Conservation (phyloP, 2,329 filamentous ascomycete genomes). For the Aspergillus ochraceoroseus region DNA sequence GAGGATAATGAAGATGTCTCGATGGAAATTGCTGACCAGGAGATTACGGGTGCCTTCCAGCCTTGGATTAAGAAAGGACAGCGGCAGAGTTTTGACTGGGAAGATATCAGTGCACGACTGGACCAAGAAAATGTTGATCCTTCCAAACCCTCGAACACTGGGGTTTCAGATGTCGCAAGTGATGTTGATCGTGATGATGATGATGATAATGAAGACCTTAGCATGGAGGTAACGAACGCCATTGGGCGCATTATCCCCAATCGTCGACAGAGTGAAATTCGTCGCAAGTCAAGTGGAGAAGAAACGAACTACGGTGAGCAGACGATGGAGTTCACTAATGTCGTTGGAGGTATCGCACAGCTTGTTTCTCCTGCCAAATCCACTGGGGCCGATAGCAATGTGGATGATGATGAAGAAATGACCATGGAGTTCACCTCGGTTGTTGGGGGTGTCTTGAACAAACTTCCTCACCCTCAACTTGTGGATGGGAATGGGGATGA, state of each 20-base stretch:
- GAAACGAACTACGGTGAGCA: constrained; percentile 47
- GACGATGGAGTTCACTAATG: constrained; percentile 47
- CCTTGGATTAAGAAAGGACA: constrained; percentile 46
- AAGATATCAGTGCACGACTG: constrained; percentile 39
- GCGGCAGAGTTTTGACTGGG: constrained; percentile 41
- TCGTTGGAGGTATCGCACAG: constrained; percentile 40
- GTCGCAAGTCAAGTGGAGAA: constrained; percentile 41
- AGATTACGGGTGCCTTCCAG: constrained; percentile 48
- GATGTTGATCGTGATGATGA: constrained; percentile 57
- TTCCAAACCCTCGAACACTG: constrained; percentile 22
- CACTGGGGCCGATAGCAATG: constrained; percentile 27
- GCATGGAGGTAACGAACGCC: constrained; percentile 87
- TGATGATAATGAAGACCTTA: constrained; percentile 63
- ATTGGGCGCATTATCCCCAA: constrained; percentile 70
- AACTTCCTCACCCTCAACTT: constrained; percentile 14
- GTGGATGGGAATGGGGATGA: constrained; percentile 15
- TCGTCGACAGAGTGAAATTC: constrained; percentile 34
- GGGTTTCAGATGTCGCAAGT: constrained; percentile 29
- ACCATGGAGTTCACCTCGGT: constrained; percentile 48
- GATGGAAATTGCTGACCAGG: constrained; percentile 69
- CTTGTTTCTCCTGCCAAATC: constrained; percentile 27
- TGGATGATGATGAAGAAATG: constrained; percentile 43
- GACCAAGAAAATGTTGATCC: constrained; percentile 46
- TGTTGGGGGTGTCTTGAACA: constrained; percentile 41
- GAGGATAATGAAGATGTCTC: constrained; percentile 65